Conservation (phyloP, 129 eudicot genomes). For the Mikania micrantha region DNA sequence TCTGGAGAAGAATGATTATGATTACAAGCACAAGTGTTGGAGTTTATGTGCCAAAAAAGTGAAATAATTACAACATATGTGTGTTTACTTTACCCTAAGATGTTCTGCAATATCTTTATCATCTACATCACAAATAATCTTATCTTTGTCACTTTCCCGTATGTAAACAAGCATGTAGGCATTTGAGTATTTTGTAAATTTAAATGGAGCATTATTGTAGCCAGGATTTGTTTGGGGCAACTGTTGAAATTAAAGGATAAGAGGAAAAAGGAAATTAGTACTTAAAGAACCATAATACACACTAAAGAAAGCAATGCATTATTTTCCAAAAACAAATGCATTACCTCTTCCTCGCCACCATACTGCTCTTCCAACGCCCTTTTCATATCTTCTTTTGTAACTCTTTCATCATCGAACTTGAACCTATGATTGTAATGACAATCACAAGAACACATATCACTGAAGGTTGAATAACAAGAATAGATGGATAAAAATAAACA, state of each 20-base stretch:
- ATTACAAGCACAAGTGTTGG: constrained; percentile 14
- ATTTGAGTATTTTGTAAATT: constrained; percentile 89
- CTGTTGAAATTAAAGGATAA: constrained; percentile 36
- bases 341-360: constrained; percentile 98
- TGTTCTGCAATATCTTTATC: constrained; percentile 96
- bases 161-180: constrained; percentile 98
- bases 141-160: constrained; percentile 90
- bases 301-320: neutral
- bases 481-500: neutral
- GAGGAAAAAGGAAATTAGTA: constrained; percentile 1
- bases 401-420: constrained; percentile 94
- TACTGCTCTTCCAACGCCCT: constrained; percentile 91
- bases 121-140: constrained; percentile 83
- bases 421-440: constrained; percentile 42
- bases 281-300: neutral
- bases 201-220: constrained; percentile 74
- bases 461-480: neutral
- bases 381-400: constrained; percentile 86
- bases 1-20: constrained; percentile 33
- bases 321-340: neutral
- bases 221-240: constrained; percentile 96
- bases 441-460: constrained; percentile 7
- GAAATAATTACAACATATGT: neutral
- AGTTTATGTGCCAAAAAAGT: neutral
- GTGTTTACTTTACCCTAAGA: constrained; percentile 79